Base-by-base conservation (phyloP, 495 filamentous ascomycete species). In the Darksidea phi region DNA sequence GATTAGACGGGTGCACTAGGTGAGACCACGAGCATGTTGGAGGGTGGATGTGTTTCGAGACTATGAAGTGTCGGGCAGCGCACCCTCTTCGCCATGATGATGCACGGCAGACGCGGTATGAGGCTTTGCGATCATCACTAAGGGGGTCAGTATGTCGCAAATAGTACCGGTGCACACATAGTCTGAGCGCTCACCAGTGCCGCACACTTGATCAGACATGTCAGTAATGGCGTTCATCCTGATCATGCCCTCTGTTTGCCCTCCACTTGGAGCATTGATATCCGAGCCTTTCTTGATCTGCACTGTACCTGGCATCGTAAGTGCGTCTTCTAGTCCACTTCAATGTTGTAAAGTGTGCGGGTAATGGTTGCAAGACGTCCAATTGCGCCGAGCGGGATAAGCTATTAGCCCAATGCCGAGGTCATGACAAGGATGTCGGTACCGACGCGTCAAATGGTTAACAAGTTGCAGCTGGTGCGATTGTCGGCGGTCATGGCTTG, bases 161-260 rank as follows among this genome's bases (percentile, higher is more conserved):
- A n/a, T n/a, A n/a, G n/a, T n/a, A n/a, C n/a, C n/a, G n/a, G n/a
- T n/a, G n/a, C n/a, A n/a, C n/a, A n/a, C 7, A 1, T 15, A 10
- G 5, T 48, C 7, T 23, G 7, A 12, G 12, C 0, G 47, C 45
- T 59, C 37, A 67, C 67, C 64, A 13, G 66, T 69, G 12, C 66
- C 67, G 61, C 79, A 86, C 64, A 88, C 74, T 25, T 76, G 81
- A 46, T 86, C 82, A 12, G 78, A 79, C 65, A 82, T 79, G 57
- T 78, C 75, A 41, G 82, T 20, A 20, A 88, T 79, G 24, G 85
- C 84, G 42, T 81, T 78, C 57, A 82, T 74, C 20, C 78, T 72
- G 38, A 80, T 72, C 72, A 85, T 82, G 41, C 78, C 76, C 28
- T 78, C 77, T 37, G 73, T 80, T 57, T 84, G 80, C 1, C 67